Conservation (phyloP, 2,329 filamentous ascomycete species). For the Cladosporium sp. region DNA sequence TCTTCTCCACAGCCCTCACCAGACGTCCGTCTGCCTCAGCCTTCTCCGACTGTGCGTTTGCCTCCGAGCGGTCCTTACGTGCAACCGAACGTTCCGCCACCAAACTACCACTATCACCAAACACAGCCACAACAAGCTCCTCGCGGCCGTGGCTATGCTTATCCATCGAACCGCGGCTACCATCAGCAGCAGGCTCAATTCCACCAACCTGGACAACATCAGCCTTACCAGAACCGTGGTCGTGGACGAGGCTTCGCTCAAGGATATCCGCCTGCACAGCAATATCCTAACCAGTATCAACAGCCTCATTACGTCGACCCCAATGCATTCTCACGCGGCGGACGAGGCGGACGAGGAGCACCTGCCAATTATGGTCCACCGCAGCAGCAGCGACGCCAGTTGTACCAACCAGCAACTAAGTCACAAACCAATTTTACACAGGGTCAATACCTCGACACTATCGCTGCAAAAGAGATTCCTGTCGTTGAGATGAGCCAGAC, state of each 20-base stretch:
- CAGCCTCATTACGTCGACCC: constrained; percentile 33
- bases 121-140: constrained; percentile 10
- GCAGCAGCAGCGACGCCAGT: constrained; percentile 25
- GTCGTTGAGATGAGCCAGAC: constrained; percentile 61
- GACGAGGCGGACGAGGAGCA: constrained; percentile 17
- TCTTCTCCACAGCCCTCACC: constrained; percentile 8
- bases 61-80: background rate
- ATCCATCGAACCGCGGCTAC: background rate
- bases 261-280: constrained; percentile 6
- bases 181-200: background rate
- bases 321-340: constrained; percentile 34
- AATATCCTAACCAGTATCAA: constrained; percentile 17
- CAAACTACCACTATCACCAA: constrained; percentile 19
- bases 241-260: constrained; percentile 10
- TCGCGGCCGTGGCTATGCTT: constrained; percentile 4
- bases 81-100: constrained; percentile 14
- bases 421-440: constrained; percentile 19
- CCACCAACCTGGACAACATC: background rate
- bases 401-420: constrained; percentile 30
- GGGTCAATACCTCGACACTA: constrained; percentile 42
- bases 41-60: constrained; percentile 16
- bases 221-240: constrained; percentile 12
- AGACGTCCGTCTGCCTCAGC: constrained; percentile 4
- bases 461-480: constrained; percentile 52
- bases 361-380: constrained; percentile 19